These are phyloP conservation scores for Alnus glutinosa DNA, from an alignment of 306 rosid genomes.

Conservation along the genomic window DNA sequence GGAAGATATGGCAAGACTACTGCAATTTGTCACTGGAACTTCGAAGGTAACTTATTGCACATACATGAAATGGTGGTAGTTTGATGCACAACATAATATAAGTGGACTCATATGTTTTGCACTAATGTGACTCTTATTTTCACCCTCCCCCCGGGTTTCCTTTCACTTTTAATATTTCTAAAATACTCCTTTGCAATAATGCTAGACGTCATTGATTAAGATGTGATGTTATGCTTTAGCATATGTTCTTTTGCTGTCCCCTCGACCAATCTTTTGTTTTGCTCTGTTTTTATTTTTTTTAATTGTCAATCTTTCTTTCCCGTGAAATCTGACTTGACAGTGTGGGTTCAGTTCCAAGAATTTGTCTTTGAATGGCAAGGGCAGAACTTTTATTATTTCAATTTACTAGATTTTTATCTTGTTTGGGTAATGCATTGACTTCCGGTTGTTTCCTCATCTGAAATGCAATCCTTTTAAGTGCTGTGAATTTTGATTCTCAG, in stretches of 20 bases:
- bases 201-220: background rate
- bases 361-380: background rate
- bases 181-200: background rate
- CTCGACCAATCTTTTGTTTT: background rate
- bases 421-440: background rate
- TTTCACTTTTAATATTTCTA: background rate
- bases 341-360: background rate
- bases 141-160: background rate
- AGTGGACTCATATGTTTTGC: background rate
- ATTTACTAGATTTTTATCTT: background rate
- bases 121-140: background rate
- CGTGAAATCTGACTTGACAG: background rate
- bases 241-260: background rate
- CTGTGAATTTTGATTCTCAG: background rate
- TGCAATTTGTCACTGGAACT: conserved; percentile 99
- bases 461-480: background rate
- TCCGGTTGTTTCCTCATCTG: background rate
- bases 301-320: background rate
- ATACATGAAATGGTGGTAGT: conserved; percentile 7
- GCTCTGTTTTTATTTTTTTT: background rate
- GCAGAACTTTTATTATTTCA: conserved; percentile 1
- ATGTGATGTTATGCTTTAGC: background rate
- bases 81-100: background rate
- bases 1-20: conserved; percentile 98
- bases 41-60: conserved; percentile 68